Evolutionary conservation across 1,284 basidiomycete genomes (phyloP).

Genomic region (Stereum hirsutum): DNA sequence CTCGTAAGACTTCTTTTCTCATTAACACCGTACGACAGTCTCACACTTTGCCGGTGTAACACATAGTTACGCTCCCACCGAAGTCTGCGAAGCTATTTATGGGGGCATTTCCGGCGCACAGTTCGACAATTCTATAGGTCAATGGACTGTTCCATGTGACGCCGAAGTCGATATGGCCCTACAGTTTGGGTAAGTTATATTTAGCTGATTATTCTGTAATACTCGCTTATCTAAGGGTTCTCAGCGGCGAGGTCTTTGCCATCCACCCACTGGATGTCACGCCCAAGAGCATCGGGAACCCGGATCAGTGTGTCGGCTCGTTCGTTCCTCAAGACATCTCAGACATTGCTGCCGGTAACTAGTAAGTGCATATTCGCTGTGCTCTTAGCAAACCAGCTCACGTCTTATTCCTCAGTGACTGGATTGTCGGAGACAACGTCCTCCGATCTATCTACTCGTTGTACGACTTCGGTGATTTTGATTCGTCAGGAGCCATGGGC

Average conservation of each 20-base stretch:
- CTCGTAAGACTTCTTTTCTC: conserved; percentile 38
- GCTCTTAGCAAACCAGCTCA: neutral
- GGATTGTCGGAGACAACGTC: conserved; percentile 76
- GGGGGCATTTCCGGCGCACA: conserved; percentile 46
- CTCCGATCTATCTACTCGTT: conserved; percentile 78
- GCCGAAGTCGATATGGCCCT: conserved; percentile 67
- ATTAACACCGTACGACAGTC: neutral
- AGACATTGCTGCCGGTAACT: conserved; percentile 42
- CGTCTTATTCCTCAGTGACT: conserved; percentile 39
- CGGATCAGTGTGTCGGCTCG: conserved; percentile 53
- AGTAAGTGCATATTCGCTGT: conserved; percentile 34
- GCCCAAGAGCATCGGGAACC: conserved; percentile 33
- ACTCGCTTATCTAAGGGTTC: too few species aligned
- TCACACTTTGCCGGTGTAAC: neutral
- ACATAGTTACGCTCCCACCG: conserved; percentile 52
- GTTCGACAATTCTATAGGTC: conserved; percentile 37
- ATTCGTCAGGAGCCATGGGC: conserved; percentile 50
- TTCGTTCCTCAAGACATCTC: conserved; percentile 55
- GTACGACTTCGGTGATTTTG: conserved; percentile 82
- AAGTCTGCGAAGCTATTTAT: conserved; percentile 60
- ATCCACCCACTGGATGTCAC: conserved; percentile 69
- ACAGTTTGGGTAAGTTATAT: conserved; percentile 53
- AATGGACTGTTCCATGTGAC: conserved; percentile 65
- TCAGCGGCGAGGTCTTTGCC: conserved; percentile 57
- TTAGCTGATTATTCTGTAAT: too few species aligned